Evolutionary conservation across 1,284 basidiomycete genomes (phyloP).

Genomic region (Trichosporon sp.): DNA sequence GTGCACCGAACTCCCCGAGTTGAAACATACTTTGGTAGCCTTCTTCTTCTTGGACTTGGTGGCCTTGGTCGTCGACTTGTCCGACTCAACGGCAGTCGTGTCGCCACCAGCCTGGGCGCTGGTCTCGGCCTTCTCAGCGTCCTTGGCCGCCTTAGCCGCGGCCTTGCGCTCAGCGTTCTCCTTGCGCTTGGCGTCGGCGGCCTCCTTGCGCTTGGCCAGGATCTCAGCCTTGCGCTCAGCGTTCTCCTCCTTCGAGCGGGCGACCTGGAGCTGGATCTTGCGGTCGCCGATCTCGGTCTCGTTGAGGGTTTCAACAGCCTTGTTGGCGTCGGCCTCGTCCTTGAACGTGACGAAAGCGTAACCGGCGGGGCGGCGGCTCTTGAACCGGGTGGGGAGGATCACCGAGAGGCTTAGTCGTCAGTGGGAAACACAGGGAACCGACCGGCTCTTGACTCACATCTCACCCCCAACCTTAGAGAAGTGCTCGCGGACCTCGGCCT

Average conservation of each 20-base stretch:
- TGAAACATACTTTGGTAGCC: slow-evolving; percentile 38
- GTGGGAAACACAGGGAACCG: neutral
- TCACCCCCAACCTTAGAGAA: slow-evolving; percentile 46
- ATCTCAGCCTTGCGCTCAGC: slow-evolving; percentile 60
- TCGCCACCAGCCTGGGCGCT: slow-evolving; percentile 36
- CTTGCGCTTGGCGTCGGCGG: slow-evolving; percentile 36
- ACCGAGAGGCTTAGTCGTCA: slow-evolving; percentile 41
- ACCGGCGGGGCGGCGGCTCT: slow-evolving; percentile 61
- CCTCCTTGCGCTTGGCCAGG: slow-evolving; percentile 40
- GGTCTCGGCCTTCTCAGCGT: slow-evolving; percentile 52
- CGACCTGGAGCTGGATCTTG: slow-evolving; percentile 81
- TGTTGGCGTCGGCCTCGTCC: slow-evolving; percentile 77
- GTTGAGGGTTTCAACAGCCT: slow-evolving; percentile 81
- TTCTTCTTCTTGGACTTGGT: slow-evolving; percentile 47
- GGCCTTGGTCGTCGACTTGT: slow-evolving; percentile 28
- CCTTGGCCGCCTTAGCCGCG: slow-evolving; percentile 56
- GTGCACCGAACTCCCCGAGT: too few species aligned
- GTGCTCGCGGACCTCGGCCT: slow-evolving; percentile 51
- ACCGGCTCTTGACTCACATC: slow-evolving; percentile 41
- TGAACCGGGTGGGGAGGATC: slow-evolving; percentile 47
- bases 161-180: slow-evolving; percentile 36
- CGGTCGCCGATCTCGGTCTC: slow-evolving; percentile 78
- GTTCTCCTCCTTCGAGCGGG: slow-evolving; percentile 83
- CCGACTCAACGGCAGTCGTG: slow-evolving; percentile 45
- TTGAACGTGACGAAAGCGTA: slow-evolving; percentile 88